Conservation (phyloP, 2,329 filamentous ascomycete species). For the Cladosporium halotolerans region DNA sequence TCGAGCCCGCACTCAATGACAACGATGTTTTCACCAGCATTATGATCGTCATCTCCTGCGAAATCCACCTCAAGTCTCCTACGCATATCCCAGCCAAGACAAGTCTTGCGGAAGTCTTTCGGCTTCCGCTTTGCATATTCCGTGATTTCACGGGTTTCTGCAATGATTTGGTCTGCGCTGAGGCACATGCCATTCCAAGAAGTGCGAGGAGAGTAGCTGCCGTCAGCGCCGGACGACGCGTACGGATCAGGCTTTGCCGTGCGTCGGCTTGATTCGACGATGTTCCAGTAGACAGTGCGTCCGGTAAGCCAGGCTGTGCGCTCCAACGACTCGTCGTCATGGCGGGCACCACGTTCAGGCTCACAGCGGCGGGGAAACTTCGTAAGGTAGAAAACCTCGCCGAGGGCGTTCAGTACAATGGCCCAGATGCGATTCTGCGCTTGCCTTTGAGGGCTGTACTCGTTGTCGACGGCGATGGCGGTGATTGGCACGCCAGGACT, state of each 20-base stretch:
- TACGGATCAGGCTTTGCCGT: constrained; percentile 65
- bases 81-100: constrained; percentile 87
- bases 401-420: constrained; percentile 87
- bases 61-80: constrained; percentile 83
- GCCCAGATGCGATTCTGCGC: constrained; percentile 72
- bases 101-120: constrained; percentile 69
- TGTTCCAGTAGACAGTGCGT: constrained; percentile 70
- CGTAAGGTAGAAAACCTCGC: constrained; percentile 80
- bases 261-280: constrained; percentile 72
- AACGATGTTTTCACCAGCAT: constrained; percentile 69
- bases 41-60: constrained; percentile 67
- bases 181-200: constrained; percentile 69
- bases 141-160: constrained; percentile 78
- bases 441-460: constrained; percentile 66
- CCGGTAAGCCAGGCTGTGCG: constrained; percentile 74
- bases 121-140: constrained; percentile 67
- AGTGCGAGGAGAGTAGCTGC: constrained; percentile 74
- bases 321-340: constrained; percentile 50
- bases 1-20: constrained; percentile 68
- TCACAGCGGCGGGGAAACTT: constrained; percentile 58
- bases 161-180: constrained; percentile 60
- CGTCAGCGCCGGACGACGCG: constrained; percentile 57
- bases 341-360: constrained; percentile 38
- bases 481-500: constrained; percentile 91
- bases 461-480: constrained; percentile 74